Evolutionary conservation across 192 early-diverging fungal genomes (phyloP).

Genomic region (Coemansia umbellata): DNA sequence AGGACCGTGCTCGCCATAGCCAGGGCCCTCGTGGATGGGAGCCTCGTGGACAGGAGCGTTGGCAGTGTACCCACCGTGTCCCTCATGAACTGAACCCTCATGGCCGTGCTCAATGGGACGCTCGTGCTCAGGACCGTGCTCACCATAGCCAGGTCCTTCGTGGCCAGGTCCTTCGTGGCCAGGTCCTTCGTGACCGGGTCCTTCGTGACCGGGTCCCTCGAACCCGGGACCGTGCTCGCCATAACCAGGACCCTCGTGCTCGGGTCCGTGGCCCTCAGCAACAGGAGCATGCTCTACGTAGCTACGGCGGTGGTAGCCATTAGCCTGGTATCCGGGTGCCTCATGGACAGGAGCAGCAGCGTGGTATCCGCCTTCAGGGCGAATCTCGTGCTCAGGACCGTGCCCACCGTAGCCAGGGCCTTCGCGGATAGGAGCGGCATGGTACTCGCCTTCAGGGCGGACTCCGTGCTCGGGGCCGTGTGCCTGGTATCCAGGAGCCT

Average conservation of each 20-base stretch:
- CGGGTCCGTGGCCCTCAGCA: not conserved
- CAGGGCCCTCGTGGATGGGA: conserved; percentile 1
- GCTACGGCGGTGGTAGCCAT: conserved; percentile 17
- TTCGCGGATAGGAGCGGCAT: not conserved
- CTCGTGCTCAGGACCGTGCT: not conserved
- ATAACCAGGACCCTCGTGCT: conserved; percentile 1
- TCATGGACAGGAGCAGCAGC: not conserved
- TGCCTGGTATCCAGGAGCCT: not conserved
- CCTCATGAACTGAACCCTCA: conserved; percentile 3
- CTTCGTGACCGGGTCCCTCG: not conserved
- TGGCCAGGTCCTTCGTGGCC: conserved; percentile 1
- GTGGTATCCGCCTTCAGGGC: conserved; percentile 3
- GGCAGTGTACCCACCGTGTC: not conserved
- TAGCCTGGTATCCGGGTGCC: conserved; percentile 4
- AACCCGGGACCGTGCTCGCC: not conserved
- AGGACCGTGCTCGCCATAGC: not conserved
- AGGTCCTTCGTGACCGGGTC: not conserved
- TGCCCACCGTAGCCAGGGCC: not conserved
- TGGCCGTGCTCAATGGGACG: not conserved
- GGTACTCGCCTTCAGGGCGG: not conserved
- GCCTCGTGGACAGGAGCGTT: not conserved
- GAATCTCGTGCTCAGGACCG: not conserved
- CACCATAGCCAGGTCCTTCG: not conserved
- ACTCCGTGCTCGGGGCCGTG: not conserved
- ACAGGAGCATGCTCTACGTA: conserved; percentile 13